A percentile compares a stretch with the other conserved stretches of the same genome.
Evolutionary conservation across 257 asterid species (phyloP).

Genomic region (Gynochthodes officinalis): DNA sequence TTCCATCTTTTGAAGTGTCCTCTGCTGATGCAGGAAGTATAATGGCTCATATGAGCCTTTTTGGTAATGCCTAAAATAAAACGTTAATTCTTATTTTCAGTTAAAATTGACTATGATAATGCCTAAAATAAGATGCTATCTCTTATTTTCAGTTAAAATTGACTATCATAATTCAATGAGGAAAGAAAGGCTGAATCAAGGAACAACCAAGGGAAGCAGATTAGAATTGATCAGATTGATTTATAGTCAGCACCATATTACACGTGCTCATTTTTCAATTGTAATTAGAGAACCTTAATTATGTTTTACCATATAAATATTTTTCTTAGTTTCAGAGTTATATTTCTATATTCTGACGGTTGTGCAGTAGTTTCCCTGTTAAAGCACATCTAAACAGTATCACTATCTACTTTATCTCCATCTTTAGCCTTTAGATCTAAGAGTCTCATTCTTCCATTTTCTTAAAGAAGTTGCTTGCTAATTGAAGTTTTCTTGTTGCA

Average conservation of each 20-base stretch:
- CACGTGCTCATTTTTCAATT: not conserved
- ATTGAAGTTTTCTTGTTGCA: slow-evolving; percentile 28
- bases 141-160: not conserved
- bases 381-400: not conserved
- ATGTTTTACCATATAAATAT: not conserved
- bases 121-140: no score
- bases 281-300: not conserved
- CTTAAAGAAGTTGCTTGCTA: not conserved
- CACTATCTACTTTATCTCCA: not conserved
- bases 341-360: not conserved
- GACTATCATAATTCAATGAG: not conserved
- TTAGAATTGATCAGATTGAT: not conserved
- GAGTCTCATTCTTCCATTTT: not conserved
- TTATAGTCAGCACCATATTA: not conserved
- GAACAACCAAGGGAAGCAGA: no score
- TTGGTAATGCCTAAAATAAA: not conserved
- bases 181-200: not conserved
- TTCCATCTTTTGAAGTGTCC: not conserved
- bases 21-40: not conserved
- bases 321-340: not conserved
- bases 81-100: not conserved
- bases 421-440: not conserved
- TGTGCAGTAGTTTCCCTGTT: not conserved
- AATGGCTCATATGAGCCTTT: not conserved
- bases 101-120: not conserved